Base-by-base conservation (phyloP, 2,329 filamentous ascomycete genomes). In the Paecilomyces fulvus region DNA sequence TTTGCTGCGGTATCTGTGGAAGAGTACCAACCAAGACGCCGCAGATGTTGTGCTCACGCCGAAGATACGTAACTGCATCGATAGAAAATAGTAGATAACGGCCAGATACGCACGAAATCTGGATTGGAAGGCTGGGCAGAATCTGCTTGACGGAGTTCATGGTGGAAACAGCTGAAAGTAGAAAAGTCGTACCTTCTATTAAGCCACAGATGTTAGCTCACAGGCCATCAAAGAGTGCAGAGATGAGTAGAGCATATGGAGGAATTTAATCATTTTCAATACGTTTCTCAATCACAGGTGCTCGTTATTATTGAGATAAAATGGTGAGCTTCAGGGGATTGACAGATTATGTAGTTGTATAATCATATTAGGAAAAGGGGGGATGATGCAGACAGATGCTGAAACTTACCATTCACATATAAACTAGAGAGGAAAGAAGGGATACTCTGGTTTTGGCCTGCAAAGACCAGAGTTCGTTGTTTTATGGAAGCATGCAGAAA, bases 1-100 rank as follows among this genome's bases (percentile, higher is more conserved):
- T 97, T 74, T 99, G 94, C 64, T 95, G 92, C 5, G 92, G 91
- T 56, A 90, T 87, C 73, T 97, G 92, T 1, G 94, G 92, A 30
- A 96, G 84, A 7, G 89, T 92, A 56, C 94, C 94, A 58, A 89
- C 86, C 55, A 96, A 80, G 30, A 94, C 87, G 60, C 91, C 91
- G 67, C 88, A 92, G 65, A 96, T 90, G 70, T 90, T 86, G 76
- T 96, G 83, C 65, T 84, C 79, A 60, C 89, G 85, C 62, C 94
- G 88, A 60, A 96, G 79, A 70, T 87, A 82, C 65, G 88, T 85
- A 58, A 91, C 87, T 61, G 86, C 84, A 68, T 91, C 83, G 65
- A 90, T 83, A 70, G 95, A 90, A 78, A 96, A 97, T 63, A 99
- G 79, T 59, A 96, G 83, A 76, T 92, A 96, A 62, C 89, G 87